Percentiles rank a stretch among this genome's conserved stretches.
phyloP scores from a whole-genome alignment of 1,284 basidiomycete genomes.

The Schizophyllum amplum region DNA sequence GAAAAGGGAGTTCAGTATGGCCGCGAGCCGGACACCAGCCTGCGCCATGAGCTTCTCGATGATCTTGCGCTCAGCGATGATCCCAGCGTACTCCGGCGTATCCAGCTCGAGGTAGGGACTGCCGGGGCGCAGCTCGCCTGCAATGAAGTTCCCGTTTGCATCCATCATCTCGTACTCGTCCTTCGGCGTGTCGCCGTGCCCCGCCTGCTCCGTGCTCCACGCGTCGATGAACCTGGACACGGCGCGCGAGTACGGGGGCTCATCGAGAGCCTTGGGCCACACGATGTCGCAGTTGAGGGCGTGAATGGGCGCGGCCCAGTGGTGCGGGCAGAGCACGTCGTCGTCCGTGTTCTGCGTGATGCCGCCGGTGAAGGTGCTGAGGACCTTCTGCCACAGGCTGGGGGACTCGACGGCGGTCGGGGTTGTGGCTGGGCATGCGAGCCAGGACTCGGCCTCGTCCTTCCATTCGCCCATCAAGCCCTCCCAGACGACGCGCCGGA shows the following conservation, averaged over 20 bases:
- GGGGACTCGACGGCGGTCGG: constrained; percentile 10
- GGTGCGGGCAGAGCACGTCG: constrained; percentile 66
- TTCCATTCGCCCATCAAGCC: constrained; percentile 65
- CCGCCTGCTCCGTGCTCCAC: constrained; percentile 7
- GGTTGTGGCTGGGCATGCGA: constrained; percentile 46
- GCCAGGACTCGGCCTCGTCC: constrained; percentile 52
- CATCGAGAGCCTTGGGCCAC: constrained; percentile 66
- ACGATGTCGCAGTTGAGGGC: constrained; percentile 71
- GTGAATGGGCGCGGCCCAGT: constrained; percentile 67
- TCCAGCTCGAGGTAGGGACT: constrained; percentile 67
- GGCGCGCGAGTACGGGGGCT: constrained; percentile 25
- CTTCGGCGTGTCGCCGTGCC: constrained; percentile 9
- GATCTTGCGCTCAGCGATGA: constrained; percentile 57
- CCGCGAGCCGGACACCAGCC: constrained; percentile 78
- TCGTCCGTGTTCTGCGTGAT: constrained; percentile 41
- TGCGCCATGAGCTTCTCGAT: constrained; percentile 78
- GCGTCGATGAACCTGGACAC: constrained; percentile 9
- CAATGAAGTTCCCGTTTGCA: constrained; percentile 5
- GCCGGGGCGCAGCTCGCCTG: constrained; percentile 6
- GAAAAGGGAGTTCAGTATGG: constrained; percentile 71
- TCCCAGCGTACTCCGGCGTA: constrained; percentile 73
- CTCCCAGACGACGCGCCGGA: constrained; percentile 82
- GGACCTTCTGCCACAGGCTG: constrained; percentile 21
- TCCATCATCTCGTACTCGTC: constrained; percentile 16
- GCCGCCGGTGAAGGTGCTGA: constrained; percentile 17